Evolutionary conservation across 75 land plant genomes (phyloP).

Genomic region (Chamaecyparis obtusa): DNA sequence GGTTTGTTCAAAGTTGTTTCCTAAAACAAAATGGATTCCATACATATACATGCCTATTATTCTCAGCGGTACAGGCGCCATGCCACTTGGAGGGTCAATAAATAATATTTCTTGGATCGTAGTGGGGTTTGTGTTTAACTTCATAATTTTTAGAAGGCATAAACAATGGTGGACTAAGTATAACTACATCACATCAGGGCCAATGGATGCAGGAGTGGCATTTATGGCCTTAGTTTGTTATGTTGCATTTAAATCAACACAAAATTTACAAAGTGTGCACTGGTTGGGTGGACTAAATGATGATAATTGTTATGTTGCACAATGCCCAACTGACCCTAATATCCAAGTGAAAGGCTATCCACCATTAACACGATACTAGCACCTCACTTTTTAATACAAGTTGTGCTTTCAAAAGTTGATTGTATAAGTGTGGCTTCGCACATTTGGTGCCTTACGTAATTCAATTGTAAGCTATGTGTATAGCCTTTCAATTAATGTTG

Average conservation of each 20-base stretch:
- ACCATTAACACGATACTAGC: background rate
- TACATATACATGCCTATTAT: constrained; percentile 41
- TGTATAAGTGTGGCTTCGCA: too few species aligned
- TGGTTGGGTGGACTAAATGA: constrained; percentile 42
- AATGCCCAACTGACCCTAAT: constrained; percentile 49
- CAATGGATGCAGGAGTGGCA: constrained; percentile 50
- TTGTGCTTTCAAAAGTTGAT: too few species aligned
- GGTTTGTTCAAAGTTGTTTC: constrained; percentile 17
- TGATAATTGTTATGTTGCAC: constrained; percentile 46
- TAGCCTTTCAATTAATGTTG: too few species aligned
- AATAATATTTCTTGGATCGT: constrained; percentile 29
- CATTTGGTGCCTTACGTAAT: too few species aligned
- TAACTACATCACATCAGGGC: constrained; percentile 52
- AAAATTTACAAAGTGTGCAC: constrained; percentile 6
- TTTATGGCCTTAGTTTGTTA: constrained; percentile 37
- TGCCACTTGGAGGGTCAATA: constrained; percentile 44
- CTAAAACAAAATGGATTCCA: constrained; percentile 23
- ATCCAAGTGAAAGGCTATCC: constrained; percentile 35
- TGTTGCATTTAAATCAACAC: constrained; percentile 15
- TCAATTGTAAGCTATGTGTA: too few species aligned
- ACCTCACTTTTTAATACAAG: background rate
- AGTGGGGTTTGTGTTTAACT: constrained; percentile 45
- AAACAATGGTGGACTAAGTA: constrained; percentile 56
- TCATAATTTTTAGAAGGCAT: constrained; percentile 24
- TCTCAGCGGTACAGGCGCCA: constrained; percentile 17